Conservation (phyloP, 176 grass and related monocot species). For the Tuctoria greenei region DNA sequence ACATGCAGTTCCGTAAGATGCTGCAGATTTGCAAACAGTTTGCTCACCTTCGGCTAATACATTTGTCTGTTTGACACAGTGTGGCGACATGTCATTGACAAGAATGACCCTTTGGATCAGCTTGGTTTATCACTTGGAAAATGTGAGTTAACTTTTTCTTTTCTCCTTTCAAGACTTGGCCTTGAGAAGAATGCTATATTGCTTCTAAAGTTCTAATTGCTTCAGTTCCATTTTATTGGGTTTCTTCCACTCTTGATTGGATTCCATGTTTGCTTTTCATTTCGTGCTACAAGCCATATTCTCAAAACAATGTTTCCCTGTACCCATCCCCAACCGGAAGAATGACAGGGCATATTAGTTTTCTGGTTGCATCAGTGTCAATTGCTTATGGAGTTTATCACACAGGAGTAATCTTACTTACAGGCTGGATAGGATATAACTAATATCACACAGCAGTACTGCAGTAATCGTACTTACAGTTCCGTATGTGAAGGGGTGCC, state of each 20-base stretch:
- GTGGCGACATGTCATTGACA: conserved; percentile 95
- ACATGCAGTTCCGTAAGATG: background rate
- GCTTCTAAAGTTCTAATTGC: conserved; percentile 20
- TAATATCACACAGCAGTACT: background rate
- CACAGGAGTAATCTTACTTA: background rate
- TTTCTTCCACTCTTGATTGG: background rate
- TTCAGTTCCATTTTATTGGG: conserved; percentile 1
- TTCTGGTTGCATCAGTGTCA: background rate
- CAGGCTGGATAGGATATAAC: background rate
- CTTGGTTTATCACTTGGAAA: conserved; percentile 83
- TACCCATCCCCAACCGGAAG: background rate
- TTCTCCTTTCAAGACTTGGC: background rate
- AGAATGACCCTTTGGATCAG: conserved; percentile 73
- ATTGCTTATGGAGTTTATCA: background rate
- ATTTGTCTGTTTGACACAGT: conserved; percentile 42
- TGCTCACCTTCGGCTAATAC: conserved; percentile 1
- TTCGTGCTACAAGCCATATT: background rate
- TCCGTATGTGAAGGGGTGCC: background rate
- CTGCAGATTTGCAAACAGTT: background rate
- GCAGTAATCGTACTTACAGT: background rate
- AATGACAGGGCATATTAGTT: background rate
- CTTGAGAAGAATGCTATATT: background rate
- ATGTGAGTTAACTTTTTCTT: conserved; percentile 58
- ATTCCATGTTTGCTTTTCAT: conserved; percentile 27
- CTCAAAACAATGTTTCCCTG: background rate